Conservation (phyloP, 352 stramenopile genomes). For the Thraustochytrium sp. region DNA sequence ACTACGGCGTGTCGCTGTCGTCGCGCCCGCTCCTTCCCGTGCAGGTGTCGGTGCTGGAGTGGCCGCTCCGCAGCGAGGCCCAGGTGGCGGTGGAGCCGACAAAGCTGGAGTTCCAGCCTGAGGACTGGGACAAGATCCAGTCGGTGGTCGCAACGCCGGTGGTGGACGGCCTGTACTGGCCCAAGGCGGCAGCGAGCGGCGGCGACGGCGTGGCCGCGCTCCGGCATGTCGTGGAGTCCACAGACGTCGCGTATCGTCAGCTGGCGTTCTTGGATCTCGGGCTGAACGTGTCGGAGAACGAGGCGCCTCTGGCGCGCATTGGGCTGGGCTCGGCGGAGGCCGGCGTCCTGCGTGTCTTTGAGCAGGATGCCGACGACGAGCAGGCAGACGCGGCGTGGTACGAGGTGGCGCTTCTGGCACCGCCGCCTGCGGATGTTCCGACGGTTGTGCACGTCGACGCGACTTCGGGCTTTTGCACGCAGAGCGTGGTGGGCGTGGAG, state of each 20-base stretch:
- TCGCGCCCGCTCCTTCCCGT: slow-evolving; percentile 3
- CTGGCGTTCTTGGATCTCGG: not conserved
- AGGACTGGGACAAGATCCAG: slow-evolving; percentile 5
- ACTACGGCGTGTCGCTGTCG: not conserved
- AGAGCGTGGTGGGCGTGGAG: not conserved
- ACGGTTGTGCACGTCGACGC: not conserved
- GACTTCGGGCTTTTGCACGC: slow-evolving; percentile 22
- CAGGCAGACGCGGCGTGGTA: not conserved
- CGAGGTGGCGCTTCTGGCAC: not conserved
- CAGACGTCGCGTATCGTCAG: not conserved
- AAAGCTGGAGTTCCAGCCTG: not conserved
- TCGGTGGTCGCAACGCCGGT: not conserved
- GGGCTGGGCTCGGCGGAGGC: not conserved
- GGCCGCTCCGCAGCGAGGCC: not conserved
- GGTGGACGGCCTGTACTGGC: not conserved
- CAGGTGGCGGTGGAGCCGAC: not conserved
- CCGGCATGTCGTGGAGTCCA: not conserved
- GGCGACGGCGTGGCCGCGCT: not conserved
- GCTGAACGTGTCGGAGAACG: slow-evolving; percentile 19
- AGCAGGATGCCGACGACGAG: not conserved
- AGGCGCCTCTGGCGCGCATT: not conserved
- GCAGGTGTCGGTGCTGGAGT: not conserved
- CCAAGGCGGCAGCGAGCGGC: not conserved
- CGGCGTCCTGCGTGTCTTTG: not conserved
- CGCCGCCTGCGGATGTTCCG: not conserved